phyloP scores from a whole-genome alignment of 106 monocot species.

The Agapanthus africanus region DNA sequence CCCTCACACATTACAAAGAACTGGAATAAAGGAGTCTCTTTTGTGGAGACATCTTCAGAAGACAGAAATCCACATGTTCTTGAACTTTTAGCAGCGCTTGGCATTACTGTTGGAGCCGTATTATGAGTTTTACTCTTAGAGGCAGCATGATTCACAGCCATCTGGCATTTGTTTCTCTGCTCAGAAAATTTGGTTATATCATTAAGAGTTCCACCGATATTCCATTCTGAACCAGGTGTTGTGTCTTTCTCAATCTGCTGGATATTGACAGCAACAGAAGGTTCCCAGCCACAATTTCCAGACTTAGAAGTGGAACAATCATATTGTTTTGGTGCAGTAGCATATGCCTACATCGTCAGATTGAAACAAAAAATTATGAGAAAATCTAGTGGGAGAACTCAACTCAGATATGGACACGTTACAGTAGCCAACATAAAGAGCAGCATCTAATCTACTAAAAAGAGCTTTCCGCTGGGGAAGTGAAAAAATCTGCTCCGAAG shows the following conservation, averaged over 20 bases:
- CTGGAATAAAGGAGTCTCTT: constrained; percentile 41
- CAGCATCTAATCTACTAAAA: neutral
- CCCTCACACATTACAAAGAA: constrained; percentile 75
- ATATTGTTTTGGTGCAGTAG: constrained; percentile 13
- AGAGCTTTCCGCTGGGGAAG: neutral
- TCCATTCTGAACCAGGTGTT: constrained; percentile 6
- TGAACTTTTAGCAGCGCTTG: constrained; percentile 14
- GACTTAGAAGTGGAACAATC: constrained; percentile 18
- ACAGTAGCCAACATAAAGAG: constrained; percentile 2
- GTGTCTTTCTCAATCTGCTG: constrained; percentile 1
- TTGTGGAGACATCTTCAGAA: constrained; percentile 15
- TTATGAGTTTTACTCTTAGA: constrained; percentile 2
- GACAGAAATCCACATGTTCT: constrained; percentile 19
- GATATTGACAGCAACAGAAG: neutral
- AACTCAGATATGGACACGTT: neutral
- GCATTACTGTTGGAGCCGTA: neutral
- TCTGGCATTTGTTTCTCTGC: constrained; percentile 4
- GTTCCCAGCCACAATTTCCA: neutral
- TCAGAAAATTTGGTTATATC: constrained; percentile 6
- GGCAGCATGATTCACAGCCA: constrained; percentile 6
- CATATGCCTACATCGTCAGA: constrained; percentile 14
- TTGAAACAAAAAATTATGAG: neutral
- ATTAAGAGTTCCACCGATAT: neutral
- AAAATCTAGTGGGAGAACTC: neutral
- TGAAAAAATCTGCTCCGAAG: neutral